Evolutionary conservation across 768 basidiomycete genomes (phyloP).

Genomic region (Lactarius akahatsu): DNA sequence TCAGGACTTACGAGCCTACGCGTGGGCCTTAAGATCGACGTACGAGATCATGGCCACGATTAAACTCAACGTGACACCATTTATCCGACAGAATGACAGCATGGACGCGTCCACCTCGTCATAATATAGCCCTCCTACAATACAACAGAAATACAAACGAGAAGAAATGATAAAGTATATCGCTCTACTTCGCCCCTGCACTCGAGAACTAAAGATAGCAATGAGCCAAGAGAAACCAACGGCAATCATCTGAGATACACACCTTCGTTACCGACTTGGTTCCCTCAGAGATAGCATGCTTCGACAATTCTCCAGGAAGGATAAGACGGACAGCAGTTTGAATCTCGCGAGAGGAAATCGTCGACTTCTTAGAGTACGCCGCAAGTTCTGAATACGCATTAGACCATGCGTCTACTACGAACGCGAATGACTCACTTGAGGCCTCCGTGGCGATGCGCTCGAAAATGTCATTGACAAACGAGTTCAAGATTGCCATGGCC

Average conservation of each 20-base stretch:
- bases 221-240: conserved; percentile 7
- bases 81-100: not conserved
- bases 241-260: conserved; percentile 1
- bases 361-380: conserved; percentile 98
- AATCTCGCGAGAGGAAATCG: conserved; percentile 97
- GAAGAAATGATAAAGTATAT: conserved; percentile 14
- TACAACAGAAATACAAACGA: conserved; percentile 30
- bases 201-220: conserved; percentile 31
- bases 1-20: not conserved
- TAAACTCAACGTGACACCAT: conserved; percentile 2
- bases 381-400: conserved; percentile 69
- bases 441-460: conserved; percentile 90
- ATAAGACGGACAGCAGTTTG: conserved; percentile 95
- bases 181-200: conserved; percentile 34
- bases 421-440: conserved; percentile 55
- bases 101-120: conserved; percentile 7
- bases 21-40: not conserved
- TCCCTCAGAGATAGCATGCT: conserved; percentile 98
- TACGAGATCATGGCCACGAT: not conserved
- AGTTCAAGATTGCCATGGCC: conserved; percentile 89
- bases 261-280: conserved; percentile 71
- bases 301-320: conserved; percentile 95
- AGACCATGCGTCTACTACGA: not conserved
- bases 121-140: conserved; percentile 29
- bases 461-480: conserved; percentile 92